Base-by-base conservation (phyloP, 1,284 basidiomycete genomes). In the Pseudozyma thailandica region DNA sequence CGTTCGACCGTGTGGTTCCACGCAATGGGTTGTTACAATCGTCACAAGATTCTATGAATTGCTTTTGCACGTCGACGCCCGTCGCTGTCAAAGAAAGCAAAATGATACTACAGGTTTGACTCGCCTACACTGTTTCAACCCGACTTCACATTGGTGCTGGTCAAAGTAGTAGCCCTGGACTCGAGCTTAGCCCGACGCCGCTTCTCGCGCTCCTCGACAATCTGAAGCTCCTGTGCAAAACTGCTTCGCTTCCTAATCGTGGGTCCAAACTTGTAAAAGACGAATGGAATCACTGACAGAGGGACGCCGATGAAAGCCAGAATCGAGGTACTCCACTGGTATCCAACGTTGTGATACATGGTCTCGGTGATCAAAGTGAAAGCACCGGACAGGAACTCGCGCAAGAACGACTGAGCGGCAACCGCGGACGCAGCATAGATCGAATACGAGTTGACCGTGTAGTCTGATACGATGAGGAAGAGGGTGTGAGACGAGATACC, bases 391-490 rank as follows among this genome's bases (percentile, higher is more conserved):
- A 75, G 21, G 30, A 75, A 39, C 37, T 79, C 77, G 35, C 77
- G 58, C 37, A 75, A 20, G 42, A 79, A 63, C 15, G 68, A 73
- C 50, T 79, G 77, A 13, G 72, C 77, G 10, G 71, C 77, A 2
- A 79, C 45, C 16, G 77, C 77, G 21, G 68, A 72, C 4, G 75
- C 74, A 1, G 75, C 69, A 42, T 71, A 79, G 46, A 69, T 72
- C 42, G 60, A 61, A 55, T 79, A 79, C 12, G 66, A 52, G 38
- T 38, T 50, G 30, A 74, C 64, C 15, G 74, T 76, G 45, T 78
- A 79, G 53, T 77, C 77, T 20, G 65, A 71, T 10, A 79, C 75
- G 51, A 72, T 64, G 42, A 76, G 57, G 59, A 79, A 79, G 38
- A 79, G 70, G 37, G 74, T 64, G 44, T 79, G 77, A 15, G 68